Evolutionary conservation across 495 filamentous ascomycete species (phyloP), one percentile per base, ranked within the genome.

Genomic region (Penicillium fimorum): DNA sequence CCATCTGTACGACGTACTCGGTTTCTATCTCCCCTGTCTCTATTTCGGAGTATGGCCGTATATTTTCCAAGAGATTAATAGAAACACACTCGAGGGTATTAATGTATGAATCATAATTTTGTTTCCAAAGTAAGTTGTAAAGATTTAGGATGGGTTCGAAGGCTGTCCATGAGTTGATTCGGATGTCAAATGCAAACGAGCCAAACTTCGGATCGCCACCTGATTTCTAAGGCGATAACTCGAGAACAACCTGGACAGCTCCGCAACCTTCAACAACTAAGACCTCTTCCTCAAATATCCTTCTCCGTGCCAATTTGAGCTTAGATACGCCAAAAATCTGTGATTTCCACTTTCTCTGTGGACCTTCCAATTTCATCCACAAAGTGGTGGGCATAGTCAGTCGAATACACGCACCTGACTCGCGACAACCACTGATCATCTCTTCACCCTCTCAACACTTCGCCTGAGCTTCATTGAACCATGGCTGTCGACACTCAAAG

Each of bases 401-500:
- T 9, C 29, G 2, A 15, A 49, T 24, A 13, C 25, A 11, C 22
- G 4, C 27, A 20, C 18, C 40, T 15, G 9, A n/a, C 9, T 45
- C 29, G 41, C 27, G 10, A 43, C 35, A 25, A 52, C 25, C 17
- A 41, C 32, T 15, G 24, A 41, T 20, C 22, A 12, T 50, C 37
- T 6, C 18, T 32, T 13, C n/a, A 41, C 11, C 13, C 25, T 27
- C 15, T 32, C 17, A n/a, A 30, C 25, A 4, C 18, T 24, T 35
- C 25, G 5, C 42, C 18, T 17, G 12, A 17, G 9, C 32, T 50
- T 24, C 48, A 17, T 40, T 6, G n/a, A 27, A 47, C 37, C 47
- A 80, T 80, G 77, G 52, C 74, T 47, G 65, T 72, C 38, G 72
- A 77, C 46, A 60, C 74, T 9, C 57, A 67, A 22, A 58, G 68